A percentile compares a stretch with the other conserved stretches of the same genome.
Conservation (phyloP, 2,329 filamentous ascomycete genomes). For the Fusarium pininemorale region DNA sequence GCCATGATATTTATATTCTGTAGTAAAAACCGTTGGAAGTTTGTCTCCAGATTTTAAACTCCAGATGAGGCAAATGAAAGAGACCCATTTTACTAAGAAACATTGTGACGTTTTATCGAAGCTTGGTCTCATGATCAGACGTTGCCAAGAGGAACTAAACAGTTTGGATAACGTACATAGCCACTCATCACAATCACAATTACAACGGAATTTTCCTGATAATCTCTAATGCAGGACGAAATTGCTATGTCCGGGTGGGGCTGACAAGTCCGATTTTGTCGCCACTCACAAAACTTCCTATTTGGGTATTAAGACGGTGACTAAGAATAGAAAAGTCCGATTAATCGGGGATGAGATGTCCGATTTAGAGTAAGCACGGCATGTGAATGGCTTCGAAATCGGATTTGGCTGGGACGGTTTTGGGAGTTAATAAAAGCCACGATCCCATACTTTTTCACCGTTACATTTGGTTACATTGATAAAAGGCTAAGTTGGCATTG, state of each 20-base stretch:
- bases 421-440: neutral
- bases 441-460: neutral
- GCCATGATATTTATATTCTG: neutral
- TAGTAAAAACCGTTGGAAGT: neutral
- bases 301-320: neutral
- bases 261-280: neutral
- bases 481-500: neutral
- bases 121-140: neutral
- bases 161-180: neutral
- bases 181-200: neutral
- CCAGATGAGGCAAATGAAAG: neutral
- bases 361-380: neutral
- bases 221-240: neutral
- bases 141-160: neutral
- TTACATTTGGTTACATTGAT: neutral
- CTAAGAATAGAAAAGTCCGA: neutral
- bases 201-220: neutral
- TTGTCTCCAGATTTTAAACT: neutral
- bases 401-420: neutral
- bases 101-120: neutral
- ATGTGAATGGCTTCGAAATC: neutral
- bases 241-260: neutral
- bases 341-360: neutral
- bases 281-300: neutral
- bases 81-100: neutral